Evolutionary conservation across 2,329 filamentous ascomycete species (phyloP).

Genomic region (Beauveria pseudobassiana): DNA sequence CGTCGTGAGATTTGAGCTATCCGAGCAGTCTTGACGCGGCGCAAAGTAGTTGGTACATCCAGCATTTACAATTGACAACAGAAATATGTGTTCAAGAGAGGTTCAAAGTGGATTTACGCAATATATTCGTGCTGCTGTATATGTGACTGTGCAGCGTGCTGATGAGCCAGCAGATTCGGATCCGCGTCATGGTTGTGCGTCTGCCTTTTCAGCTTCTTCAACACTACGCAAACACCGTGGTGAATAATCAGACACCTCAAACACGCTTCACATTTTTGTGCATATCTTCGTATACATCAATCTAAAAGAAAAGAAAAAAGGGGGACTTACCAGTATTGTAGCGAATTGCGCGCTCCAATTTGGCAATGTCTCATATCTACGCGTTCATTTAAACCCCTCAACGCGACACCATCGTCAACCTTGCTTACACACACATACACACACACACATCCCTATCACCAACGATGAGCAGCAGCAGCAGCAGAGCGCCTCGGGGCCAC

Average conservation of each 20-base stretch:
- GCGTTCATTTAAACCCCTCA: not conserved
- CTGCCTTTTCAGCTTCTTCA: too few relatives aligned
- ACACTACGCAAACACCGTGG: not conserved
- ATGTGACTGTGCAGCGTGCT: too few relatives aligned
- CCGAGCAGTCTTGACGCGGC: not conserved
- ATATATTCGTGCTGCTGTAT: too few relatives aligned
- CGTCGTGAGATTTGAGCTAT: not conserved
- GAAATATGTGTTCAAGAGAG: too few relatives aligned
- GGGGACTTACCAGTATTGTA: too few relatives aligned
- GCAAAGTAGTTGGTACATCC: not conserved
- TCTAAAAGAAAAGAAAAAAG: not conserved
- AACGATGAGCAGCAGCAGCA: not conserved
- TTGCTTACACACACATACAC: not conserved
- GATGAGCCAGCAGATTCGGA: too few relatives aligned
- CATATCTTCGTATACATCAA: not conserved
- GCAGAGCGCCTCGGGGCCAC: not conserved
- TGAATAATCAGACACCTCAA: not conserved
- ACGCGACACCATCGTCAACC: not conserved
- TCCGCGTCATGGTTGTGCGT: too few relatives aligned
- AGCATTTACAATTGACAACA: too few relatives aligned
- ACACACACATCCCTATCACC: too few relatives aligned
- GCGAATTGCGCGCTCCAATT: too few relatives aligned
- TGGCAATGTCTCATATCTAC: not conserved
- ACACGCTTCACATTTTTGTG: not conserved
- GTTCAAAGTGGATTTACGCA: too few relatives aligned